Base-by-base conservation (phyloP, 2,329 filamentous ascomycete genomes). In the Xylogone sp. region DNA sequence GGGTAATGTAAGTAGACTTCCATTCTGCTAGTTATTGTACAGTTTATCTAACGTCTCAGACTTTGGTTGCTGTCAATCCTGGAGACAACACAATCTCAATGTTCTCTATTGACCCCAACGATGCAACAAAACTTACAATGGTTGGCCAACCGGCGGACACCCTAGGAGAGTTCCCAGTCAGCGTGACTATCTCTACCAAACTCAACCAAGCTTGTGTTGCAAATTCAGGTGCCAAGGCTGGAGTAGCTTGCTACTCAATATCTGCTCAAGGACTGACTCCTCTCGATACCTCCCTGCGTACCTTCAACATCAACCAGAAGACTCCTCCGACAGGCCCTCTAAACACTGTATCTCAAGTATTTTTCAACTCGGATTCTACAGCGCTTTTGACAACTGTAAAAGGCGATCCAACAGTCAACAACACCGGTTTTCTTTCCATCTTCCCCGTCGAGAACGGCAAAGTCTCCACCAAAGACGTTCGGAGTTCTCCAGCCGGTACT, bases 271-370 rank as follows among this genome's bases (percentile, higher is more conserved):
- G 76, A 0, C 60, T 81, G 1, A 61, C 56, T 0, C 55, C 66
- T 4, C 71, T 79, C 63, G 77, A 81, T 50, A 64, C 50, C 1
- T 3, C 34, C 13, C 69, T 78, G 0, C 71, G 75, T 0, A 50
- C 68, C 0, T 75, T 84, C 52, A 69, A 75, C 12, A 59, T 86
- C 1, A 65, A 68, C 1, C 83, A 86, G 60, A 75, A 73, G 0
- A 84, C 78, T 0, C 83, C 83, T 0, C 81, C 83, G 0, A 63
- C 69, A 0, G 83, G 82, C 0, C 81, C 82, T 0, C 65, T 69
- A 2, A 83, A 83, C 63, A 83, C 78, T 0, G 72, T 85, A 2
- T 83, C 82, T 0, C 81, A 86, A 7, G 71, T 75, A 0, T 79
- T 84, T 62, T 86, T 84, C 67, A 80, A 78, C 1, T 64, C 65